Evolutionary conservation across 2,329 filamentous ascomycete species (phyloP), one percentile per base, ranked within the genome.

Genomic region (Cordyceps tenuipes): DNA sequence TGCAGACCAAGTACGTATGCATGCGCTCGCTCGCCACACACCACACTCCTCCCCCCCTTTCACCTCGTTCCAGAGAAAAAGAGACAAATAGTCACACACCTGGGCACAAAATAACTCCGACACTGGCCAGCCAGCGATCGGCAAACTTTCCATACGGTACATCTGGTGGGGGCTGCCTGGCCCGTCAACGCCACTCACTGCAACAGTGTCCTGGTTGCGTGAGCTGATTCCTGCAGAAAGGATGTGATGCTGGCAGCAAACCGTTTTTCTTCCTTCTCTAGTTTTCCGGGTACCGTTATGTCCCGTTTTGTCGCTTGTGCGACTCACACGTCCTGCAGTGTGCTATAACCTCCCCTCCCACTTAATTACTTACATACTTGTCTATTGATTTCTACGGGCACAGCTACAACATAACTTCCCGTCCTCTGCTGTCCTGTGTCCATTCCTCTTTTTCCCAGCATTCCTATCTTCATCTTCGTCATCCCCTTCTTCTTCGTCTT

Each of bases 151-250:
- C 51, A 53, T 53, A 36, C 43, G 39, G 51, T 53, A 23, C 51
- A 53, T 53, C 51, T 15, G 51, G 51, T 53, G 51, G 51, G 51
- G 51, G 36, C 51, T 53, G 44, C 51, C 51, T 53, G 36, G 36
- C 51, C 51, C 51, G 51, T 53, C 44, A 29, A 43, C 36, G 51
- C 51, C 51, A 53, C 51, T 21, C 51, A 53, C 26, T 53, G 51
- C 51, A 43, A 53, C 51, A 53, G 21, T 53, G 51, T 53, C 36
- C 51, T 53, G 51, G 51, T 12, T 26, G 36, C 36, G 36, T 53
- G 51, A 53, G 51, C 51, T 53, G 51, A 53, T 53, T 43, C 51
- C 51, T 53, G 51, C 51, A 53, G 51, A 29, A 26, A 21, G 21
- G 41, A 29, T 53, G 51, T 53, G 51, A 53, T 53, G 51, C 51